Percentiles rank a stretch among this genome's conserved stretches.
Evolutionary conservation across 305 asterid genomes (phyloP).

Genomic region (Fraxinus xanthoxyloides): DNA sequence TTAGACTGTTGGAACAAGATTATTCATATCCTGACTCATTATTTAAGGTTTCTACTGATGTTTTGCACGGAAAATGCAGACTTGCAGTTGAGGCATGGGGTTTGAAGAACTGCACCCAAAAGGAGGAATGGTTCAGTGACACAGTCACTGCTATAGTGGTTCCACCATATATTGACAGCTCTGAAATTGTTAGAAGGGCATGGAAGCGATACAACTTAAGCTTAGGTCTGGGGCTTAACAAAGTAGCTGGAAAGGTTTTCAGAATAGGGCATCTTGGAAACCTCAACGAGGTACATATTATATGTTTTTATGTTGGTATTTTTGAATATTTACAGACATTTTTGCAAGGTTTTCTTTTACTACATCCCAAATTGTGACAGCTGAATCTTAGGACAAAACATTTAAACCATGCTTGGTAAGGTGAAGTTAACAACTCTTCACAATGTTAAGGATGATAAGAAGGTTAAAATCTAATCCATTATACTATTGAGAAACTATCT

Average conservation of each 20-base stretch:
- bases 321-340: not conserved
- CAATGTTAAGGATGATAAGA: not conserved
- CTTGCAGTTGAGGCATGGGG: constrained; percentile 99
- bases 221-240: constrained; percentile 96
- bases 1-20: not conserved
- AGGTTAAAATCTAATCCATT: not conserved
- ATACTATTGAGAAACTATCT: not conserved
- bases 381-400: not conserved
- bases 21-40: not conserved
- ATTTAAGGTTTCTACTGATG: not conserved
- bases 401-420: not conserved
- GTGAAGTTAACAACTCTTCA: not conserved
- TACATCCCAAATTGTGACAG: not conserved
- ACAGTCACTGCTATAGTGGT: constrained; percentile 91
- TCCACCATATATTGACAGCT: constrained; percentile 74
- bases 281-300: constrained; percentile 40
- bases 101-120: constrained; percentile 94
- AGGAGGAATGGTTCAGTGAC: constrained; percentile 94
- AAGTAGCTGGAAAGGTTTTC: constrained; percentile 94
- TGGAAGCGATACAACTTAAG: constrained; percentile 95
- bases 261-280: constrained; percentile 96
- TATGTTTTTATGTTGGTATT: not conserved
- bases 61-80: constrained; percentile 34
- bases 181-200: constrained; percentile 75
- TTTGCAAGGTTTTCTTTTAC: not conserved